Evolutionary conservation across 495 filamentous ascomycete genomes (phyloP), one percentile per base, ranked within the genome.

Genomic region (Penicillium crystallinum): DNA sequence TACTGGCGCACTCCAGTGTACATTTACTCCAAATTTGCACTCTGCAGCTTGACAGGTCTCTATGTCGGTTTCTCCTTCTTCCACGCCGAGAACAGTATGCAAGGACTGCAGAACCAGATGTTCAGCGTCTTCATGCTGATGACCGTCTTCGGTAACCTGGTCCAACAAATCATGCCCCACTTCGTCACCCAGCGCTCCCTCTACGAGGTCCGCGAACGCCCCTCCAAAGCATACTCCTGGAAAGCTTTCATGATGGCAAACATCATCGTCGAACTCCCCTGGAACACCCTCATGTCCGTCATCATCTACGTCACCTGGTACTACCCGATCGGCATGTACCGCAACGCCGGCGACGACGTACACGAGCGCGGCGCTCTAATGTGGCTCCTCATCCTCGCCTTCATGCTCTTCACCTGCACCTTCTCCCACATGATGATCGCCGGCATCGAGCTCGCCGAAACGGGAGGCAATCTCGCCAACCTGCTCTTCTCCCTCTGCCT

Each of bases 11-110:
- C 73, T 4, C 81, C 82, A 9, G 65, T 74, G 25, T 85, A 85
- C 61, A 74, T 84, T 39, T 77, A 78, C 52, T 76, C 75, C 37
- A 87, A 88, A 64, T 55, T 77, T 15, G 66, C 78, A 11, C 71
- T 89, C 2, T 79, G 78, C 52, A 67, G 69, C 19, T 33, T 74
- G 14, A 67, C 73, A 9, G 52, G 81, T 1, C 74, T 95, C 19
- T 95, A 96, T 73, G 91, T 93, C 64, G 91, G 90, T 34, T 93
- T 97, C 76, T 89, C 90, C 46, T 95, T 97, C 76, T 91, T 83
- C 79, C 78, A 85, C 15, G 80, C 88, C 0, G 66, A 81, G 52
- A 89, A 86, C 71, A 80, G 79, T 14, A 69, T 83, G 12, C 88
- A 95, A 65, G 91, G 90, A 53, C 82, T 96, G 14, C 89, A 93